These are phyloP conservation scores for Saturnispora halmiae DNA, from an alignment of 805 yeast genomes.

Conservation along the genomic window DNA sequence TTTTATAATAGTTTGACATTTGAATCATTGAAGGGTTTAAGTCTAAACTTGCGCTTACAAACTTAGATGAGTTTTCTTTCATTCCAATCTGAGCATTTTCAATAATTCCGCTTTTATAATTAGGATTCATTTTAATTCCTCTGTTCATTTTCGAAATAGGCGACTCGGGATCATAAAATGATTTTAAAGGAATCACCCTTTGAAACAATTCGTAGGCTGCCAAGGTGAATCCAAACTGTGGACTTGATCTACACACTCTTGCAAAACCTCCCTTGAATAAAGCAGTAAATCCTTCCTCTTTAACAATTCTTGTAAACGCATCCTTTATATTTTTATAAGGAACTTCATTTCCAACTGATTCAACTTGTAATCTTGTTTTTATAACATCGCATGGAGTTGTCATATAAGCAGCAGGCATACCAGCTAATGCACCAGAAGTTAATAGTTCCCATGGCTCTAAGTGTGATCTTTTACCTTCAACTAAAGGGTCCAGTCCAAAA, in stretches of 20 bases:
- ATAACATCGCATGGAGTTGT: conserved; percentile 97
- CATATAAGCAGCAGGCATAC: conserved; percentile 94
- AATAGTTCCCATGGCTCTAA: conserved; percentile 79
- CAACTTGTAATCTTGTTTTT: conserved; percentile 88
- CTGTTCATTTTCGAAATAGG: conserved; percentile 5
- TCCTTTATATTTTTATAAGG: conserved; percentile 68
- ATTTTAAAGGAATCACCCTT: conserved; percentile 59
- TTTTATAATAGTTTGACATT: conserved; percentile 13
- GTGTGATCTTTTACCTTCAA: conserved; percentile 42
- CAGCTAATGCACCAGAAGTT: conserved; percentile 87
- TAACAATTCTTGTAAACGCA: conserved; percentile 63
- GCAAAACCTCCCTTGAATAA: conserved; percentile 97
- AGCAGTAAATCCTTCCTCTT: conserved; percentile 77
- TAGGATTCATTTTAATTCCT: conserved; percentile 22
- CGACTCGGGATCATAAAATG: conserved; percentile 19
- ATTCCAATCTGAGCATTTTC: conserved; percentile 22
- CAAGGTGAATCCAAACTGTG: conserved; percentile 94
- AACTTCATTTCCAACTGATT: conserved; percentile 66
- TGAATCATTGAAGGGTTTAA: conserved; percentile 24
- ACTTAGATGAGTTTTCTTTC: conserved; percentile 25
- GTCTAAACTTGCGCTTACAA: conserved; percentile 24
- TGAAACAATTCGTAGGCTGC: conserved; percentile 96
- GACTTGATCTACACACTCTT: conserved; percentile 88
- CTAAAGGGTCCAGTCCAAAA: conserved; percentile 73
- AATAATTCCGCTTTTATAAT: conserved; percentile 17